These are phyloP conservation scores for Aspergillus cavernicola DNA, from an alignment of 495 filamentous ascomycete genomes.

Conservation along the genomic window DNA sequence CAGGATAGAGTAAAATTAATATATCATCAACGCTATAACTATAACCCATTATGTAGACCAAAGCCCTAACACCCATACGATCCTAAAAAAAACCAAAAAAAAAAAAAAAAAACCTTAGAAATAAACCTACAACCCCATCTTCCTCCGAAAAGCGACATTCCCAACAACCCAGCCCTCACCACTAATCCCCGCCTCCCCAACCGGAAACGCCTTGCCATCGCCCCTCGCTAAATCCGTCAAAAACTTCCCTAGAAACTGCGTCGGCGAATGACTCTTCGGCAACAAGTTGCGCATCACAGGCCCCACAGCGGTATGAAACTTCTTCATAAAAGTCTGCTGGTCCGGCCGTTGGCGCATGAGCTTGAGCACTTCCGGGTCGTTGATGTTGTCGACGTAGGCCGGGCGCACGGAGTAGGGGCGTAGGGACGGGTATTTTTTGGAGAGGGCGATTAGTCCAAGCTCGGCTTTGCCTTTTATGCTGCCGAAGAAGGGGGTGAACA, in stretches of 20 bases:
- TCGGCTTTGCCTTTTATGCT: slow-evolving; percentile 64
- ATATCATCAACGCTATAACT: too few relatives aligned
- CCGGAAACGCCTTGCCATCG: slow-evolving; percentile 18
- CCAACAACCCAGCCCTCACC: slow-evolving; percentile 45
- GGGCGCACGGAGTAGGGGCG: slow-evolving; percentile 51
- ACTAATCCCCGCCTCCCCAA: slow-evolving; percentile 41
- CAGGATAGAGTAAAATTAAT: too few relatives aligned
- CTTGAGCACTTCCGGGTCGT: slow-evolving; percentile 46
- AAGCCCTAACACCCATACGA: too few relatives aligned
- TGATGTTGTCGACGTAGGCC: slow-evolving; percentile 43
- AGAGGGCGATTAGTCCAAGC: slow-evolving; percentile 42
- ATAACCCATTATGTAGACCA: too few relatives aligned
- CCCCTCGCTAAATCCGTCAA: slow-evolving; percentile 60
- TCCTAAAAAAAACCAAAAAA: too few relatives aligned
- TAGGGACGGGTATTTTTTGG: slow-evolving; percentile 43
- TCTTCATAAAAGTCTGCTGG: slow-evolving; percentile 1
- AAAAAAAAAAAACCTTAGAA: too few relatives aligned
- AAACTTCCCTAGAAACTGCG: slow-evolving; percentile 37
- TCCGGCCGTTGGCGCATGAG: slow-evolving; percentile 31
- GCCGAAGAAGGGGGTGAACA: slow-evolving; percentile 53
- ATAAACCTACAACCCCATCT: slow-evolving; percentile 8
- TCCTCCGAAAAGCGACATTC: slow-evolving; percentile 42
- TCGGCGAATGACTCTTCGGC: slow-evolving; percentile 23
- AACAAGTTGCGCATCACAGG: slow-evolving; percentile 14
- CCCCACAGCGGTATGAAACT: slow-evolving; percentile 5